Percentiles rank a stretch among this genome's conserved stretches.
phyloP scores from a whole-genome alignment of 23 red algal species.

The Chondrus crispus region DNA sequence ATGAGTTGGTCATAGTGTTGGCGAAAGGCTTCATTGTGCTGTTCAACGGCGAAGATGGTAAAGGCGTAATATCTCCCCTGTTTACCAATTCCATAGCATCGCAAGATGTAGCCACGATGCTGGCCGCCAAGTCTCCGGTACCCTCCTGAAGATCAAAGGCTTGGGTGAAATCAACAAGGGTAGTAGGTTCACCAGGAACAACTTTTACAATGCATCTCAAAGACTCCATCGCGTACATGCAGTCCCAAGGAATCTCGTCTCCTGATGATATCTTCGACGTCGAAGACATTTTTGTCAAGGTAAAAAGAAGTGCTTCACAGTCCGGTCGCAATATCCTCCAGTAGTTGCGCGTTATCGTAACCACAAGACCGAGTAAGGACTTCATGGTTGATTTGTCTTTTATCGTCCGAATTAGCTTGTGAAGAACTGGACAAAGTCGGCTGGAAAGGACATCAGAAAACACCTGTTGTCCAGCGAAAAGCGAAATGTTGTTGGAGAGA shows the following conservation, averaged over 20 bases:
- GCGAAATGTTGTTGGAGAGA: constrained; percentile 37
- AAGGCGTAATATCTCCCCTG: not conserved
- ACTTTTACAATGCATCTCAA: constrained; percentile 30
- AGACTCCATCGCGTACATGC: constrained; percentile 43
- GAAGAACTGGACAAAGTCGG: constrained; percentile 54
- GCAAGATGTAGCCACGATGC: not conserved
- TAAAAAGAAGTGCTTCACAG: not conserved
- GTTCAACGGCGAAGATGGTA: constrained; percentile 33
- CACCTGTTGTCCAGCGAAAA: constrained; percentile 39
- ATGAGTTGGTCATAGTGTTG: not conserved
- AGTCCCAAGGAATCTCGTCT: not conserved
- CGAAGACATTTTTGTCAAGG: constrained; percentile 26
- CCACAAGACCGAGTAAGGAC: constrained; percentile 39
- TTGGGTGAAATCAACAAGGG: constrained; percentile 12
- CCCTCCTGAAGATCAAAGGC: constrained; percentile 4
- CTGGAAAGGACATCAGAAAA: constrained; percentile 46
- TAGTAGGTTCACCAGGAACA: not conserved
- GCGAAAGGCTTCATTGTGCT: constrained; percentile 39
- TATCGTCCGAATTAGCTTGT: constrained; percentile 42
- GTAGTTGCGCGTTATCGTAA: constrained; percentile 27
- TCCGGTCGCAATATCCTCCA: constrained; percentile 40
- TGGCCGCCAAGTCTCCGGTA: not conserved
- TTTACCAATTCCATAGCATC: not conserved
- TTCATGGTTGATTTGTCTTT: not conserved
- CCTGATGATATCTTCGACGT: not conserved